Evolutionary conservation across 495 filamentous ascomycete genomes (phyloP), one percentile per base, ranked within the genome.

Genomic region (Cryomyces minteri): DNA sequence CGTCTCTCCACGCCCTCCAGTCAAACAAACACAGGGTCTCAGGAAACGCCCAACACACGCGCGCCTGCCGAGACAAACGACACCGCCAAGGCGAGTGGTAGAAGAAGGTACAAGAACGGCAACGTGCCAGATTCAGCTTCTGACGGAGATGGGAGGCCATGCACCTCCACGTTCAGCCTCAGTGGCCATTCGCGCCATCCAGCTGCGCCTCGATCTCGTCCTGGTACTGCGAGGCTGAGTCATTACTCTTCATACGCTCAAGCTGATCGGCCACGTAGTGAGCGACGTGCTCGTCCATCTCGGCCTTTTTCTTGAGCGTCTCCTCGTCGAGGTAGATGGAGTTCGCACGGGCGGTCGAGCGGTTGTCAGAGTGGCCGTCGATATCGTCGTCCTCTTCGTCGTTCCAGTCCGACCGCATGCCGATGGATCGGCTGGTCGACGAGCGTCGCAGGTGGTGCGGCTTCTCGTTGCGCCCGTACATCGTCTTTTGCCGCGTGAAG

Each of bases 351-450:
- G 43, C 44, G 31, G 49, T 46, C 18, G 18, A 25, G 4, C 51
- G 46, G 32, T 48, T 48, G 45, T 51, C 49, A 39, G 49, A 51
- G 14, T 18, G 28, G 34, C 47, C 58, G 6, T 40, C 45, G 5
- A 32, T 40, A 11, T 48, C 44, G 6, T 52, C 50, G 4, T 57
- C 62, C 31, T 53, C 51, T 43, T 41, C 51, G 12, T 64, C 49
- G 43, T 53, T 59, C 56, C 80, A 93, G 65, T 90, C 85, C 58
- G 81, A 88, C n/a, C 85, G 74, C 34, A 75, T 74, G 6, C 81
- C 79, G 50, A 96, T 87, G n/a, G 84, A 92, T 11, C 88, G 73
- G 18, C 69, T 76, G 4, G 84, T 92, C 0, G 84, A 90, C 4
- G 83, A 87, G 29, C 87, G 79, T 11, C 88, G 80, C 42, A 90